Base-by-base conservation (phyloP, 177 flowering plant species). In the Tripterygium wilfordii region DNA sequence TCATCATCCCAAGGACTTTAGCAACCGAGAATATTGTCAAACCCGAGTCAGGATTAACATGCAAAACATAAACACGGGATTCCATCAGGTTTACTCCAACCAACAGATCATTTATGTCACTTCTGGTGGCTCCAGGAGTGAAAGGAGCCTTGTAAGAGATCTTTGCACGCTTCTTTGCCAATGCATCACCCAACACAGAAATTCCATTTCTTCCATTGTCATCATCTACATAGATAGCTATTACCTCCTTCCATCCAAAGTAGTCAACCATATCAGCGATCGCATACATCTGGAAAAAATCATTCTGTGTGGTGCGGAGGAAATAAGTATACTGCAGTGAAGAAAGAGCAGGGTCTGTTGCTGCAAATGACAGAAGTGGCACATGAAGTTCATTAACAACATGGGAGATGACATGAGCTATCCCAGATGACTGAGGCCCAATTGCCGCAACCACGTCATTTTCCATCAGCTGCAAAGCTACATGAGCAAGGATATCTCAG, bases 371-470 rank as follows among this genome's bases (percentile, higher is more conserved):
- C 14, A 89, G 35, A 38, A 84, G 80, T n/a, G 97, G 97, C 10
- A 89, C 77, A 21, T 82, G 84, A 49, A 89, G 90, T 50, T 82
- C 94, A 33, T 79, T 68, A n/a, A 61, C 72, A n/a, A 80, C 75
- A 35, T 82, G 86, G 13, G 97, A 86, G 51, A 89, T 82, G 19
- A 84, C 69, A 73, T 84, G 97, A 37, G 88, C 86, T 47, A 82
- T 75, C 28, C 77, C 90, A 26, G 97, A 86, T 1, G 96, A 86
- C 47, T 84, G 97, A 12, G 97, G 97, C 9, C 96, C 97, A 27
- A 89, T 67, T 36, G 72, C 67, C 12, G 80, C 82, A 54, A 84
- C 75, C 28, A 86, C 86, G 12, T 82, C 82, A 40, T 72, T 72
- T 60, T 66, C 85, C 67, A 89, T 66, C 48, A 86, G 69, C 71